These are phyloP conservation scores for Euptelea pleiosperma DNA, from an alignment of 164 flowering plant species.

Conservation along the genomic window DNA sequence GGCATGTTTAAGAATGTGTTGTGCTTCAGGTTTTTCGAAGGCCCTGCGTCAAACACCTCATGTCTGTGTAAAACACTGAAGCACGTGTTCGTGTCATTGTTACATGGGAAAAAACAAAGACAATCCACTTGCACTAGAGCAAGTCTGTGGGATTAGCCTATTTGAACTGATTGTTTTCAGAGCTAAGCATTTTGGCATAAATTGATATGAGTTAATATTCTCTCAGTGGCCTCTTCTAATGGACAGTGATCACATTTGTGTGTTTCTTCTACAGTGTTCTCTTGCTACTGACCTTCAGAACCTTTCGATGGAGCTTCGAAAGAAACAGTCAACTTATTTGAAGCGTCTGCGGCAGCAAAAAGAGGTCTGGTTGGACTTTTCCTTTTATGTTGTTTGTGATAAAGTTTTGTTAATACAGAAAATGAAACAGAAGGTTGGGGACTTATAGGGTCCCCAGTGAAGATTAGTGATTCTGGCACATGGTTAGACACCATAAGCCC, in stretches of 20 bases:
- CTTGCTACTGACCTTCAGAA: conserved; percentile 97
- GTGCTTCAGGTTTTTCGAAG: too few relatives aligned
- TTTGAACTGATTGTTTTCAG: too few relatives aligned
- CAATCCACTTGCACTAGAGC: background rate
- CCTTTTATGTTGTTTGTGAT: background rate
- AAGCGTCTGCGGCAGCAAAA: conserved; percentile 89
- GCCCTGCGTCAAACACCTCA: too few relatives aligned
- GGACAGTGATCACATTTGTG: conserved; percentile 13
- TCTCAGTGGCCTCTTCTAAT: conserved; percentile 6
- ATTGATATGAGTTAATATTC: background rate
- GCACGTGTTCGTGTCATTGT: too few relatives aligned
- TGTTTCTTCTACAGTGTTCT: conserved; percentile 61
- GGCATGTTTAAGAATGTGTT: too few relatives aligned
- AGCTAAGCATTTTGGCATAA: background rate
- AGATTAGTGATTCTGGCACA: too few relatives aligned
- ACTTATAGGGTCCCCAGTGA: too few relatives aligned
- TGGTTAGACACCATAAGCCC: too few relatives aligned
- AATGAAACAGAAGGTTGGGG: too few relatives aligned
- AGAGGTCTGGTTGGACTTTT: conserved; percentile 45
- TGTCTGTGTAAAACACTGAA: too few relatives aligned
- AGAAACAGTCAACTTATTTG: conserved; percentile 85
- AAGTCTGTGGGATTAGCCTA: too few relatives aligned
- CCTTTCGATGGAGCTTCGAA: conserved; percentile 87
- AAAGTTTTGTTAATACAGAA: background rate
- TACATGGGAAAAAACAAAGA: too few relatives aligned